Base-by-base conservation (phyloP, 371 early-diverging fungal species). In the Homolaphlyctis polyrhiza region DNA sequence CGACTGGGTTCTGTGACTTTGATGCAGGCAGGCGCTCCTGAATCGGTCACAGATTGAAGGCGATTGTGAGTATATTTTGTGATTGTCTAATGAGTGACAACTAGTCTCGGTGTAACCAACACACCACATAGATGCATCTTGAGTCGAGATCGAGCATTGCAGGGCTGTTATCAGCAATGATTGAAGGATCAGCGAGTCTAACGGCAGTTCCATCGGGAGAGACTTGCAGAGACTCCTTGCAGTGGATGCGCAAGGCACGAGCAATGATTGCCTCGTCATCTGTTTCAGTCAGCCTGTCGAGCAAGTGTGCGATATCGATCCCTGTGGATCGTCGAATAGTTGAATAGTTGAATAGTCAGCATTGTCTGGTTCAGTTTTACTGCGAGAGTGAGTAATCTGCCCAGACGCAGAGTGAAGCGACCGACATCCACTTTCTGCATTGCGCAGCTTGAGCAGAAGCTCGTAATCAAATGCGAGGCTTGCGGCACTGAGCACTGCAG, bases 221-320 rank as follows among this genome's bases (percentile, higher is more conserved):
- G 4, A 67, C 34, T 25, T 61, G 13, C 33, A 55, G 30, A 11
- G 2, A n/a, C 1, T 48, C 52, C 0, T 54, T 34, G 0, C 63
- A 62, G 39, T 63, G 28, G n/a, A 35, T 35, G 4, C 76, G 58
- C 8, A 70, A 64, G 21, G 73, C 77, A 32, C 66, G 64, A 1
- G 77, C 71, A 21, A 76, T 68, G 25, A 76, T 69, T 1, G 65
- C 71, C 27, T 73, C 73, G 57, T 76, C 77, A 39, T 55, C 14
- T 21, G 73, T 73, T 2, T 66, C 66, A 4, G 65, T 27, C 2
- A 66, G 49, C 8, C 21, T 13, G 11, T 60, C 34, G 13, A 55
- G 30, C 11, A 71, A 64, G 35, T 65, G 18, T 5, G 52, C 35
- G 28, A 71, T 65, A 16, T 63, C 66, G 30, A 68, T 48, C 68